These are phyloP conservation scores for Brettanomyces naardenensis DNA, from an alignment of 805 yeast genomes.

Conservation along the genomic window DNA sequence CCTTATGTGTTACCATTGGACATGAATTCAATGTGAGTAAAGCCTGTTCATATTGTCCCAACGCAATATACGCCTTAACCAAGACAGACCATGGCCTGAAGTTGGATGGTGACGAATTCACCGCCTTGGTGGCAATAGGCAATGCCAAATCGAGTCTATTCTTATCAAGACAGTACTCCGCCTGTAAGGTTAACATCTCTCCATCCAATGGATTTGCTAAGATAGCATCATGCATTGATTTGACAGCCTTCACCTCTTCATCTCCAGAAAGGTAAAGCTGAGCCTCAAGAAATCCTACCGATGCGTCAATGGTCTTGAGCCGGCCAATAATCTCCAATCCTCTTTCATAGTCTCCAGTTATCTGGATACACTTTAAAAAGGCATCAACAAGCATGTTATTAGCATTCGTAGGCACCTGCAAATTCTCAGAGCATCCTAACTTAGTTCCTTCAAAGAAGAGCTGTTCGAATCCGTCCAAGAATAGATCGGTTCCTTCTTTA, in stretches of 20 bases:
- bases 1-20: conserved; percentile 74
- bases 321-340: conserved; percentile 54
- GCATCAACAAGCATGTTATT: conserved; percentile 72
- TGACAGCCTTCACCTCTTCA: conserved; percentile 53
- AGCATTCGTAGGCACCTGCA: conserved; percentile 57
- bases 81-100: conserved; percentile 67
- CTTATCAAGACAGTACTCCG: conserved; percentile 48
- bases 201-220: conserved; percentile 44
- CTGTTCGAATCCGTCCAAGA: conserved; percentile 56
- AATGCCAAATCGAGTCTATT: conserved; percentile 48
- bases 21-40: conserved; percentile 68
- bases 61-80: conserved; percentile 53
- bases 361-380: conserved; percentile 51
- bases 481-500: conserved; percentile 39
- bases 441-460: conserved; percentile 60
- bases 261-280: conserved; percentile 43
- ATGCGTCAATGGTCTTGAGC: conserved; percentile 42
- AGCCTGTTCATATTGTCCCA: conserved; percentile 65
- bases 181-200: conserved; percentile 45
- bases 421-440: conserved; percentile 56
- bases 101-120: conserved; percentile 66
- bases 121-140: conserved; percentile 53
- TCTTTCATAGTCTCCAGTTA: conserved; percentile 56
- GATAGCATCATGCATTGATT: conserved; percentile 44
- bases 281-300: conserved; percentile 52